A percentile compares a stretch with the other conserved stretches of the same genome.
Evolutionary conservation across 345 rosid species (phyloP).

Genomic region (Salix brachista): DNA sequence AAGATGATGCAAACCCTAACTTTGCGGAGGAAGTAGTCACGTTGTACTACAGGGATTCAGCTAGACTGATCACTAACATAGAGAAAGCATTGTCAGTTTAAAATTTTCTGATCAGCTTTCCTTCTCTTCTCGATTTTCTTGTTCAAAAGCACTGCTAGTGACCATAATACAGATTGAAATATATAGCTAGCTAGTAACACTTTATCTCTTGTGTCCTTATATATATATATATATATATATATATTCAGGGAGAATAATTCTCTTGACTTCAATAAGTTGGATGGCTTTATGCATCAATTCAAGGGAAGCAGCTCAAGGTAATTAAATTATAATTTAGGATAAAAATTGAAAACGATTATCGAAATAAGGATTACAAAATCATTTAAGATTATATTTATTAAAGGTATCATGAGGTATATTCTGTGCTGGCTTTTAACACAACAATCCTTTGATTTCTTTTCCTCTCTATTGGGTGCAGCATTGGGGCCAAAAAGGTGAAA

Average conservation of each 20-base stretch:
- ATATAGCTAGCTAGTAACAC: not conserved
- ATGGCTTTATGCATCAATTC: constrained; percentile 82
- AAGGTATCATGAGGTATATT: constrained; percentile 30
- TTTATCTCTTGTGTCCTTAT: not conserved
- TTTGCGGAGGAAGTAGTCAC: constrained; percentile 72
- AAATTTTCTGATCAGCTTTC: not conserved
- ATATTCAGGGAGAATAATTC: constrained; percentile 46
- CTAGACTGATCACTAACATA: constrained; percentile 40
- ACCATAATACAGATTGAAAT: too few species aligned
- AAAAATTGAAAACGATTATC: not conserved
- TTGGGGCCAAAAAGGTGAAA: constrained; percentile 94
- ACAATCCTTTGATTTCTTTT: constrained; percentile 14
- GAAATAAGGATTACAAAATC: not conserved
- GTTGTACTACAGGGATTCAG: constrained; percentile 59
- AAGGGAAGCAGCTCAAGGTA: constrained; percentile 94
- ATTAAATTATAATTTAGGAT: not conserved
- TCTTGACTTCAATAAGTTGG: constrained; percentile 62
- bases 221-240: not conserved
- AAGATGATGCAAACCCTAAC: constrained; percentile 67
- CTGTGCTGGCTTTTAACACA: constrained; percentile 20
- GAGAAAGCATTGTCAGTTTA: constrained; percentile 56
- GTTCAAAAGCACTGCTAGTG: too few species aligned
- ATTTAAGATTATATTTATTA: not conserved
- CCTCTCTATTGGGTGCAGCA: constrained; percentile 47
- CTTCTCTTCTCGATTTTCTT: not conserved